Base-by-base conservation (phyloP, 148 eudicot species). In the Persicaria tinctoria region DNA sequence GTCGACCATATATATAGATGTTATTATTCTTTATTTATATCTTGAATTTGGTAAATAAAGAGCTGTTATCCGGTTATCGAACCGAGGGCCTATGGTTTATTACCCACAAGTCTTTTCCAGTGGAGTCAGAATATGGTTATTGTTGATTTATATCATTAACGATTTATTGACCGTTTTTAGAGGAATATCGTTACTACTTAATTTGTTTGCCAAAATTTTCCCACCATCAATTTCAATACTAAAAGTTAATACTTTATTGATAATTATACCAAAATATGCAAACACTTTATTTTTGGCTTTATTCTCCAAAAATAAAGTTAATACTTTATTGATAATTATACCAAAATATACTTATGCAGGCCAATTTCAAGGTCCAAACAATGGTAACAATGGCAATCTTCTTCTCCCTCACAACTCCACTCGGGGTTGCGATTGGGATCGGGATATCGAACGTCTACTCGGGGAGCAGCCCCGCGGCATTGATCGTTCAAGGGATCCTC, bases 341-440 rank as follows among this genome's bases (percentile, higher is more conserved):
- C 3, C 41, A 12, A 57, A 20, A 32, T 32, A 32, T 32, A 2
- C 3, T 70, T 10, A 51, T 5, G 54, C 79, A 82, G 84, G 84
- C 80, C 0, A 69, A 79, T 48, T 82, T 79, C 55, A 59, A 70
- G 16, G 0, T 83, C 8, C 77, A 56, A 74, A 27, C 79, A 17
- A 82, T 73, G 60, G 75, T 75, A 2, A 76, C 74, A 51, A 77
- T 83, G 85, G 85, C 78, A 11, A 55, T 74, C 63, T 83, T 83
- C 78, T 83, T 83, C 85, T 79, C 85, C 2, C 70, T 75, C n/a
- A 83, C 85, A 16, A 83, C 85, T 0, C 80, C 85, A 14, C 49
- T 73, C 0, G 85, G 85, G 60, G 77, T 83, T 0, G 51, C 68
- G 5, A 44, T 83, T 23, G 85, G 85, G 46, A 77, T 83, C 8